Evolutionary conservation across 148 eudicot genomes (phyloP), one percentile per base, ranked within the genome.

Genomic region (Rhododendron mucronatum): DNA sequence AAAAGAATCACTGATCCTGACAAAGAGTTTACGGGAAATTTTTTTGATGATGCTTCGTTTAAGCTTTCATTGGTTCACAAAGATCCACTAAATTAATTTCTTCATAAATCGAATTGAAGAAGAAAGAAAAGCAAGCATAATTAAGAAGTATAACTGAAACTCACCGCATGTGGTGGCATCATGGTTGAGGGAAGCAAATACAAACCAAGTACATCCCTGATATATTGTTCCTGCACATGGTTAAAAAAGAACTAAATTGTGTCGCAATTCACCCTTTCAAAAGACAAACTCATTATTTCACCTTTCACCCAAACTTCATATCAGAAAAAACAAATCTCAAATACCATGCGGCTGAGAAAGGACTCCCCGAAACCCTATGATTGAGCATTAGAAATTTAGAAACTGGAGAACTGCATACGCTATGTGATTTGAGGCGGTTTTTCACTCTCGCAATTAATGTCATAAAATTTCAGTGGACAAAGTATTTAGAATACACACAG

Each of bases 191-290:
- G 89, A 82, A 97, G 95, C 85, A 97, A 89, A 51, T 91, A 88
- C 55, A 96, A 95, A 76, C 99, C 98, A 83, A 97, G 90, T 37
- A 92, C 94, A 84, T 89, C 94, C 86, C 91, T 95, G 80, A 92
- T 93, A 86, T 94, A 94, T 69, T 82, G 82, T 87, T 97, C 93
- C 95, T 97, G 96, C 86, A 88, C 4, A 87, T 50, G 12, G 26
- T 71, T 71, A 30, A 51, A 79, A 65, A 76, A 84, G 23, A 77
- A 75, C 39, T 71, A 69, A 69, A 28, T 1, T 65, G 1, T 26
- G 2, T 69, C 3, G 16, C 74, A 69, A 69, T 9, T n/a, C 45
- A 76, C 45, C 26, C 44, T 39, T 39, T 39, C 44, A 39, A 39
- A 39, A 39, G 44, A 5, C 44, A 30, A 30, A 39, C 44, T 39